phyloP scores from a whole-genome alignment of 2,329 filamentous ascomycete genomes.

The Talaromyces sp. region DNA sequence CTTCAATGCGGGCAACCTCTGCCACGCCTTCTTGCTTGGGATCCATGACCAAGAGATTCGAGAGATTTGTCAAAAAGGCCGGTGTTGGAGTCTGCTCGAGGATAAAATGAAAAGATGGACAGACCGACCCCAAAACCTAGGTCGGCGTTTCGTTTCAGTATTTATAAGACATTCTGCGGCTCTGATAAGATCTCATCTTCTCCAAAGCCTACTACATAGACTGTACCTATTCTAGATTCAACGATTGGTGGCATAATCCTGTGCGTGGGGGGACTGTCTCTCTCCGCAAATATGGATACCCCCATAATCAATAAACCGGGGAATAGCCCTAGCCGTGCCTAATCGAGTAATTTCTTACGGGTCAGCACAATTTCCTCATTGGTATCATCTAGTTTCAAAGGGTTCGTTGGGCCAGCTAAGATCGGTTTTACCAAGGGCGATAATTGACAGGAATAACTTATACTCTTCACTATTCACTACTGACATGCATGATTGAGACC shows the following conservation, averaged over 20 bases:
- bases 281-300: not conserved
- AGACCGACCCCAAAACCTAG: not conserved
- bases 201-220: not conserved
- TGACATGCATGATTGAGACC: too few species aligned
- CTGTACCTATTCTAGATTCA: not conserved
- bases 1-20: not conserved
- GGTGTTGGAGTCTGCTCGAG: not conserved
- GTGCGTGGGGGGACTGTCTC: not conserved
- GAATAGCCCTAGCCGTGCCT: not conserved
- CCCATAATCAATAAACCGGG: not conserved
- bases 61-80: not conserved
- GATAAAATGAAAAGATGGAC: not conserved
- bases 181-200: not conserved
- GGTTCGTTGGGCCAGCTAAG: too few species aligned
- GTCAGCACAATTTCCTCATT: not conserved
- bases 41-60: not conserved
- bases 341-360: not conserved
- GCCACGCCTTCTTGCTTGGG: not conserved
- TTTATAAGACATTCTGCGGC: not conserved
- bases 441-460: conserved; percentile 14
- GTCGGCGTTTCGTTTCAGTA: not conserved
- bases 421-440: conserved; percentile 11
- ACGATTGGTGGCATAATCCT: not conserved
- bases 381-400: not conserved
- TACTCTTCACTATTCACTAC: too few species aligned